phyloP scores from a whole-genome alignment of 1,139 yeast genomes.

The Martiniozyma asiatica region DNA sequence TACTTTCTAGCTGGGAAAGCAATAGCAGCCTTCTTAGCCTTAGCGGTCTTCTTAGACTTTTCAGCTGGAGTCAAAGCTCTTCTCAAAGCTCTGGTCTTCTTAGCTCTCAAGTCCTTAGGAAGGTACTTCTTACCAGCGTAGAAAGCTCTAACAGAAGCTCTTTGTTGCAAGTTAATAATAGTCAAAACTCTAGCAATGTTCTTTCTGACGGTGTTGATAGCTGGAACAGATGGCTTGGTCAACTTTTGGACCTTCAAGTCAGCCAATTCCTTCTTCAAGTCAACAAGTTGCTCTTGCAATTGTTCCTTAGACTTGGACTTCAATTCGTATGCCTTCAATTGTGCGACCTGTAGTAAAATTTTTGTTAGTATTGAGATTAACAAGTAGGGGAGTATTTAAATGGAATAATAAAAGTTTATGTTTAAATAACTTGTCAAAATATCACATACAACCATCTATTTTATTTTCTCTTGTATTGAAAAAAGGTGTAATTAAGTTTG shows the following conservation, averaged over 20 bases:
- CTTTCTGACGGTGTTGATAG: conserved; percentile 94
- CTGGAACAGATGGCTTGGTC: conserved; percentile 85
- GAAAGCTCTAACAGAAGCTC: conserved; percentile 90
- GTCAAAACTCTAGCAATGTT: conserved; percentile 98
- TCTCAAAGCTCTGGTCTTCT: conserved; percentile 99
- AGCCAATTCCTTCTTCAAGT: conserved; percentile 95
- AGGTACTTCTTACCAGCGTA: conserved; percentile 93
- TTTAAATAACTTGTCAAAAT: neutral
- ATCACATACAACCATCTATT: too few relatives aligned
- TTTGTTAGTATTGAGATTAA: conserved; percentile 4
- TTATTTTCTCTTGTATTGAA: too few relatives aligned
- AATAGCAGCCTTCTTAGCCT: conserved; percentile 82
- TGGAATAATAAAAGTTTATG: conserved; percentile 1
- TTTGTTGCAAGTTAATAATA: conserved; percentile 91
- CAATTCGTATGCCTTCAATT: conserved; percentile 90
- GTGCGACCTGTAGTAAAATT: conserved; percentile 31
- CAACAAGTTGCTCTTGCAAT: conserved; percentile 88
- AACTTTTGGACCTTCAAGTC: conserved; percentile 92
- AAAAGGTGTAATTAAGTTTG: too few relatives aligned
- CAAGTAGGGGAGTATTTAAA: neutral
- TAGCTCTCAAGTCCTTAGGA: conserved; percentile 98
- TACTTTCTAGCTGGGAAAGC: conserved; percentile 98
- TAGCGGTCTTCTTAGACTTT: conserved; percentile 69
- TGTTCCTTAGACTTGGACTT: conserved; percentile 96
- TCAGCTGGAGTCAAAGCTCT: conserved; percentile 88